Conservation (phyloP, 495 filamentous ascomycete species). For the Amniculicola lignicola region DNA sequence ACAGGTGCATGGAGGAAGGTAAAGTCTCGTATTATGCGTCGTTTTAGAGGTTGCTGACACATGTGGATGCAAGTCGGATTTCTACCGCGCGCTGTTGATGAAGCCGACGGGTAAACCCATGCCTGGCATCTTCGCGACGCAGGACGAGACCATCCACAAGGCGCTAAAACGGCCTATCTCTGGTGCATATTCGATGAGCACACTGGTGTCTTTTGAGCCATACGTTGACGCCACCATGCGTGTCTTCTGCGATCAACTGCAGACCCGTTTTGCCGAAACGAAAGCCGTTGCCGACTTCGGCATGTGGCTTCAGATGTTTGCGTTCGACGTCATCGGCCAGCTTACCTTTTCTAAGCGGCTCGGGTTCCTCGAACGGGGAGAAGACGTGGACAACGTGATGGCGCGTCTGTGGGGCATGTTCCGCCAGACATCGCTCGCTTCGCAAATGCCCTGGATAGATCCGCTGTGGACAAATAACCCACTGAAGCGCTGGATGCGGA, state of each 20-base stretch:
- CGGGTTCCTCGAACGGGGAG: conserved; percentile 45
- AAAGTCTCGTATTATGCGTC: too few relatives aligned
- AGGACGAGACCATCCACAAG: conserved; percentile 27
- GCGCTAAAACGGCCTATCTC: conserved; percentile 27
- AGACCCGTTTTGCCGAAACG: conserved; percentile 29
- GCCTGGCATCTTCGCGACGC: conserved; percentile 39
- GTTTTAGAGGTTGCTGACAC: too few relatives aligned
- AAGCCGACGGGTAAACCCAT: neutral
- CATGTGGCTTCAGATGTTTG: conserved; percentile 43
- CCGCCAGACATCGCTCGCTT: neutral
- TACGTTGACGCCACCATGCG: conserved; percentile 42
- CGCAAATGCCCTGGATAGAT: neutral
- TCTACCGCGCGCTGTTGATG: neutral
- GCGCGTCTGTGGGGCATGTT: too few relatives aligned
- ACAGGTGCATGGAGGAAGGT: too few relatives aligned
- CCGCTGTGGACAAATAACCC: neutral
- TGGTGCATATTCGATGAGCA: conserved; percentile 43
- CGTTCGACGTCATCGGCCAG: conserved; percentile 41
- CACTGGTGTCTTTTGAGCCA: conserved; percentile 43
- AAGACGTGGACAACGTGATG: conserved; percentile 40
- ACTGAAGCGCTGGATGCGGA: too few relatives aligned
- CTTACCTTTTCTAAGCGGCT: conserved; percentile 37
- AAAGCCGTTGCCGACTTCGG: conserved; percentile 33
- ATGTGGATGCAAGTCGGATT: too few relatives aligned
- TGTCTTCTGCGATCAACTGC: conserved; percentile 38